phyloP scores from a whole-genome alignment of 2,329 filamentous ascomycete genomes.

The Hypomyces rosellus region DNA sequence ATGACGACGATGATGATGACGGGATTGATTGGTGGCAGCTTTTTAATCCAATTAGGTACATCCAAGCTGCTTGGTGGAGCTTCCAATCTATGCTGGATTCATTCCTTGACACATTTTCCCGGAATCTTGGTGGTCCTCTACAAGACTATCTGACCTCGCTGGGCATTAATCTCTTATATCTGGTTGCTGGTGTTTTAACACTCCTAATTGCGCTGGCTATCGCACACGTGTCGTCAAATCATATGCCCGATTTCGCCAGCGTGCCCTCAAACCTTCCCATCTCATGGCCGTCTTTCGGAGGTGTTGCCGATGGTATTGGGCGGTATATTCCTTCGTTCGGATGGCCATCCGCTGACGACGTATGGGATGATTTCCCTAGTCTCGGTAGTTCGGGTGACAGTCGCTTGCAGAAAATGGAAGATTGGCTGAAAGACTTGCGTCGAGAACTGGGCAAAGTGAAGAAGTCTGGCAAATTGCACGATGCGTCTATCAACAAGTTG shows the following conservation, averaged over 20 bases:
- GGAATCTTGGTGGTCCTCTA: constrained; percentile 3
- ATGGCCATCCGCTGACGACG: constrained; percentile 18
- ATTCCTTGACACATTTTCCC: constrained; percentile 12
- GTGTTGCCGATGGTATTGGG: constrained; percentile 4
- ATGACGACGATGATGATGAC: constrained; percentile 7
- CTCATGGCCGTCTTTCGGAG: background rate
- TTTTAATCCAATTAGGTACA: constrained; percentile 27
- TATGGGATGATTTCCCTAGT: constrained; percentile 14
- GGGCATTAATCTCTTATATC: background rate
- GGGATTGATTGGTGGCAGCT: constrained; percentile 19
- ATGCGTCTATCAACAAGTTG: constrained; percentile 36
- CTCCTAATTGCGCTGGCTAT: background rate
- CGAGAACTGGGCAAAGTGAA: constrained; percentile 17
- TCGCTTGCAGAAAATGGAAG: constrained; percentile 16
- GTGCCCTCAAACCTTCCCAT: background rate
- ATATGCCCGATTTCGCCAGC: background rate
- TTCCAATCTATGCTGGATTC: constrained; percentile 17
- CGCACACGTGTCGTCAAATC: background rate
- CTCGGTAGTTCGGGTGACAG: constrained; percentile 10
- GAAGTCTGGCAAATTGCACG: constrained; percentile 27
- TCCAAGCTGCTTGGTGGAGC: constrained; percentile 20
- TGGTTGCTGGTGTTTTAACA: background rate
- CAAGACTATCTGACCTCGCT: constrained; percentile 8
- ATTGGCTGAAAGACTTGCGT: constrained; percentile 20
- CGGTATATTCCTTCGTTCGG: constrained; percentile 21